phyloP scores from a whole-genome alignment of 2,329 filamentous ascomycete species.

The Epichloe bromicola region DNA sequence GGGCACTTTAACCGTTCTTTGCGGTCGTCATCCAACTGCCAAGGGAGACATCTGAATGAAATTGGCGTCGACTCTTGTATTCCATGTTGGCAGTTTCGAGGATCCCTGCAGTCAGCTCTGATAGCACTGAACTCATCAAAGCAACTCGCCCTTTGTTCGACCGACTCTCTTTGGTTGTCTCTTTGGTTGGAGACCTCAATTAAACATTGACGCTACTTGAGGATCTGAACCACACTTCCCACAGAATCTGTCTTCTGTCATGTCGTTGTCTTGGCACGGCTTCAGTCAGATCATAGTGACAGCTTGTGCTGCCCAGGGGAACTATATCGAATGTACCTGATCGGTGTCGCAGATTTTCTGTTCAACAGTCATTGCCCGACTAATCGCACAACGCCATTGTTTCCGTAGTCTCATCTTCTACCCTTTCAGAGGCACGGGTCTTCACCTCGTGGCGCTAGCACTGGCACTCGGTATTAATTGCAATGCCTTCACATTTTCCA shows the following conservation, averaged over 20 bases:
- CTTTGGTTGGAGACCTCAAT: slow-evolving; percentile 1
- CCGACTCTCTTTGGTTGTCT: neutral
- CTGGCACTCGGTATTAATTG: too few relatives aligned
- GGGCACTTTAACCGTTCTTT: neutral
- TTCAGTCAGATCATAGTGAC: neutral
- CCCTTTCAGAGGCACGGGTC: too few relatives aligned
- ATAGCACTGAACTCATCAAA: neutral
- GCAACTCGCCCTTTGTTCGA: neutral
- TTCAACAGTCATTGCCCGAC: too few relatives aligned
- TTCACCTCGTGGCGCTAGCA: too few relatives aligned
- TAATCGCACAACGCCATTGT: too few relatives aligned
- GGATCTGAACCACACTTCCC: neutral
- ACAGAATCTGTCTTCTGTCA: neutral
- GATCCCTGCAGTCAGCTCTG: neutral
- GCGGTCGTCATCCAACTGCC: neutral
- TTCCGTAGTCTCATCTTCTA: too few relatives aligned
- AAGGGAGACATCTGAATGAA: neutral
- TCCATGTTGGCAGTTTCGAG: neutral
- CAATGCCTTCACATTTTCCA: too few relatives aligned
- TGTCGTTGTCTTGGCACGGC: neutral
- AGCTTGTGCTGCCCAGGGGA: neutral
- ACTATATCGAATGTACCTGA: neutral
- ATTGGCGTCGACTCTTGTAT: too few relatives aligned
- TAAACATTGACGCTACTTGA: slow-evolving; percentile 1
- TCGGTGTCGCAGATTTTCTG: neutral